Base-by-base conservation (phyloP, 495 filamentous ascomycete species). In the Astrothelium macrocarpum region DNA sequence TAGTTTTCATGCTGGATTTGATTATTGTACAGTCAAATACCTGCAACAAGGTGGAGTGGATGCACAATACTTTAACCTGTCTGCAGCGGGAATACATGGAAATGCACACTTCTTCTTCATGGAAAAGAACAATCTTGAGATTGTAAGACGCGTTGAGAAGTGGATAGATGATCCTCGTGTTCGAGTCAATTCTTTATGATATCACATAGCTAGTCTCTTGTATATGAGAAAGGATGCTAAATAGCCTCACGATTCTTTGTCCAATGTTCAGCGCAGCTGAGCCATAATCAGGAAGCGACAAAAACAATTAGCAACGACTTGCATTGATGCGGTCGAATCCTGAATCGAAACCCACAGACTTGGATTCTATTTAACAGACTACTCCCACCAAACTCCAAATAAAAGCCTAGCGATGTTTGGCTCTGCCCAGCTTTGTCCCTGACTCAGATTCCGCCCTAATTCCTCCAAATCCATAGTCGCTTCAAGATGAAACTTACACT, bases 31-130 rank as follows among this genome's bases (percentile, higher is more conserved):
- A 0, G 78, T 81, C 23, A 61, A 71, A 60, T 86, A 80, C 66
- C 69, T 85, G 62, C 65, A 75, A 61, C 84, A 88, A 70, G 82
- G 80, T 1, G 83, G 84, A 1, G 78, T 82, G 1, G 29, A 68
- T 2, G 74, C 77, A 7, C 69, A 81, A 59, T 75, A 78, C 62
- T 36, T 80, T 56, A 69, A 80, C 59, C 73, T 86, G 60, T 71
- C 66, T 0, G 71, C 81, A 66, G 59, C 65, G 11, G 78, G 78
- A 0, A 80, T 85, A 29, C 65, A 74, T 34, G 84, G 85, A 1
- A 85, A 86, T 69, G 84, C 78, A 14, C 82, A 85, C 71, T 76
- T 86, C 70, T 74, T 80, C 59, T 84, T 84, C 65, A 70, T 86
- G 65, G 83, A 86, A 74, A 82, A 78, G 74, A 87, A 86, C 62